A percentile compares a stretch with the other conserved stretches of the same genome.
Evolutionary conservation across 306 rosid genomes (phyloP).

Genomic region (Cucumis cinereus): DNA sequence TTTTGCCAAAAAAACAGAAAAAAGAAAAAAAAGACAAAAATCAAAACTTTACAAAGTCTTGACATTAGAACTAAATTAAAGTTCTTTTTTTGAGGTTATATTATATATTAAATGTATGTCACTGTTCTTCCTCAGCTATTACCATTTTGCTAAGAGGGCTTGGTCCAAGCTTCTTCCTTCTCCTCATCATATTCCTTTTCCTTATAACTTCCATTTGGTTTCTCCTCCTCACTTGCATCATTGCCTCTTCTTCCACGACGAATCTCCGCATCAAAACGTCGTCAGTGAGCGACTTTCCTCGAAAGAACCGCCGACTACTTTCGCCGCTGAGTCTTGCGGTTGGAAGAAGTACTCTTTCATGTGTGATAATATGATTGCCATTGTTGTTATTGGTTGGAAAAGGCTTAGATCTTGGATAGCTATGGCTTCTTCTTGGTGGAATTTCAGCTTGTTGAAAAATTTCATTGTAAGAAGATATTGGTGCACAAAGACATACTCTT

Average conservation of each 20-base stretch:
- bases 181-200: constrained; percentile 43
- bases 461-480: constrained; percentile 77
- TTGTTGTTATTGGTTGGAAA: constrained; percentile 9
- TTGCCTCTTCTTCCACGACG: constrained; percentile 88
- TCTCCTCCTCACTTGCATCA: constrained; percentile 82
- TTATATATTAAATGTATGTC: not conserved
- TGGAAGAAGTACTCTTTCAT: constrained; percentile 14
- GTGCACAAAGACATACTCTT: constrained; percentile 90
- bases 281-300: constrained; percentile 84
- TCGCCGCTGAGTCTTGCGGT: constrained; percentile 52
- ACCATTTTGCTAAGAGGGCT: constrained; percentile 86
- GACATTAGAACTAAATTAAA: not conserved
- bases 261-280: constrained; percentile 90
- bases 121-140: constrained; percentile 30
- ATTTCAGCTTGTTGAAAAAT: constrained; percentile 52
- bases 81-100: not conserved
- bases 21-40: not conserved
- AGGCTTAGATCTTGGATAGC: constrained; percentile 66
- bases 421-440: constrained; percentile 81
- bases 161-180: constrained; percentile 72
- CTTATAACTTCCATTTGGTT: constrained; percentile 83
- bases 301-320: constrained; percentile 46
- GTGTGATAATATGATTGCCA: not conserved
- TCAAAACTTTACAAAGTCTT: not conserved
- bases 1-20: not conserved